These are phyloP conservation scores for Esteya vermicola DNA, from an alignment of 2,329 filamentous ascomycete species.

Conservation along the genomic window DNA sequence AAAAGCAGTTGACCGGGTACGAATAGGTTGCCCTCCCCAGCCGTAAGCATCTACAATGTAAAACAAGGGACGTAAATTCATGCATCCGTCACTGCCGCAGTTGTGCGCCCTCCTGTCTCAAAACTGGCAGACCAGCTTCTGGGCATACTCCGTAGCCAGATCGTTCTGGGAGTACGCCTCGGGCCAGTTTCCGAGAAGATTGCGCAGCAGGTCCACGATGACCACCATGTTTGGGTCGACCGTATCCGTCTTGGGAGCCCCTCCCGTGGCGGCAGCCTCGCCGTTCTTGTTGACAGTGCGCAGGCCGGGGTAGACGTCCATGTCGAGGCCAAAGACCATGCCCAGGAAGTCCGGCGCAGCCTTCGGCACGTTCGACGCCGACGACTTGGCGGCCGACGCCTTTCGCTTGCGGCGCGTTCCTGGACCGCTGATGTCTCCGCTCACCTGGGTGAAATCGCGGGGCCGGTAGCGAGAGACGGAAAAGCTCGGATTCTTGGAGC, in stretches of 20 bases:
- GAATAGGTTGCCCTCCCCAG: too few relatives aligned
- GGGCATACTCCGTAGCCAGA: background rate
- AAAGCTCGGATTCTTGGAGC: too few relatives aligned
- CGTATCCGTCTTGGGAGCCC: background rate
- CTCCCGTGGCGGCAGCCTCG: background rate
- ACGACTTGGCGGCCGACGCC: too few relatives aligned
- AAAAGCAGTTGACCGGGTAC: too few relatives aligned
- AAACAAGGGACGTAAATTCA: too few relatives aligned
- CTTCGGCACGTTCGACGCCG: too few relatives aligned
- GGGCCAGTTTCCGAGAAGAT: background rate
- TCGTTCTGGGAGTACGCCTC: background rate
- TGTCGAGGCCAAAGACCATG: background rate
- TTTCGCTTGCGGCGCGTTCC: background rate
- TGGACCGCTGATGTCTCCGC: background rate
- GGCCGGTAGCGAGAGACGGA: too few relatives aligned
- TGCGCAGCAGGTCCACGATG: background rate
- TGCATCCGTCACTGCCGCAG: too few relatives aligned
- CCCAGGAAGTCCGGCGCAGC: background rate
- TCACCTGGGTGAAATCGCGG: too few relatives aligned
- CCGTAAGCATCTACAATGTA: too few relatives aligned
- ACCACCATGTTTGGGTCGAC: background rate
- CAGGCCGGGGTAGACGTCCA: background rate
- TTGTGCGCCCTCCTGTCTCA: too few relatives aligned
- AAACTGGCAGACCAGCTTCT: background rate
- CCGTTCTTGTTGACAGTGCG: background rate